phyloP scores from a whole-genome alignment of 2,329 filamentous ascomycete species.

The Lecanoromycetidae sp. region DNA sequence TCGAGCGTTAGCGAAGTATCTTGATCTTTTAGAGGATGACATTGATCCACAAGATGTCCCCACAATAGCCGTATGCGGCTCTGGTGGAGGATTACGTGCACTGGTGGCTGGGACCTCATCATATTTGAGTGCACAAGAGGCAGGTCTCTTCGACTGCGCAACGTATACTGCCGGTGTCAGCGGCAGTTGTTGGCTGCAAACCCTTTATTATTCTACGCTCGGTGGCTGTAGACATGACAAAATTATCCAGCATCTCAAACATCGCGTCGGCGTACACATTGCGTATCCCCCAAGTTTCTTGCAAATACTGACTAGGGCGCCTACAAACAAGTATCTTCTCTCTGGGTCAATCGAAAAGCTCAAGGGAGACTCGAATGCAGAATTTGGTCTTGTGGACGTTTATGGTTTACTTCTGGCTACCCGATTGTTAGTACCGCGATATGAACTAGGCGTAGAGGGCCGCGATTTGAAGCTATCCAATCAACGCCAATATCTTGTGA shows the following conservation, averaged over 20 bases:
- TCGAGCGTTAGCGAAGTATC: slow-evolving; percentile 67
- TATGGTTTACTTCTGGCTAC: slow-evolving; percentile 81
- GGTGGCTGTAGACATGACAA: slow-evolving; percentile 53
- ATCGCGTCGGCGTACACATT: slow-evolving; percentile 67
- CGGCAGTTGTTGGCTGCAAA: slow-evolving; percentile 90
- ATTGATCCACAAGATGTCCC: slow-evolving; percentile 92
- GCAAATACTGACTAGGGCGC: slow-evolving; percentile 67
- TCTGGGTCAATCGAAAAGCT: slow-evolving; percentile 85
- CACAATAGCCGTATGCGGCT: slow-evolving; percentile 85
- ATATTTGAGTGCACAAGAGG: slow-evolving; percentile 69
- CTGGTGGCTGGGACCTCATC: slow-evolving; percentile 85
- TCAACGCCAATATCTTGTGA: slow-evolving; percentile 62
- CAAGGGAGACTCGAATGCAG: slow-evolving; percentile 64
- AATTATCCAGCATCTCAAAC: slow-evolving; percentile 75
- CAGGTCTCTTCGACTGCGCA: slow-evolving; percentile 81
- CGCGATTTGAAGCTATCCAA: slow-evolving; percentile 83
- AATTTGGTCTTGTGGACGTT: slow-evolving; percentile 84
- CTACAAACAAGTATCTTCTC: slow-evolving; percentile 84
- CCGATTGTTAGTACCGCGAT: slow-evolving; percentile 71
- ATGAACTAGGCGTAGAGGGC: slow-evolving; percentile 64
- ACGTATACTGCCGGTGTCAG: slow-evolving; percentile 95
- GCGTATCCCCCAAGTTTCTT: slow-evolving; percentile 82
- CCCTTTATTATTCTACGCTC: slow-evolving; percentile 73
- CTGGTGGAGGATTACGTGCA: slow-evolving; percentile 79
- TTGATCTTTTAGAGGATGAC: slow-evolving; percentile 62